phyloP scores from a whole-genome alignment of 495 filamentous ascomycete genomes.

The Pseudomonodictys pantanalensis region DNA sequence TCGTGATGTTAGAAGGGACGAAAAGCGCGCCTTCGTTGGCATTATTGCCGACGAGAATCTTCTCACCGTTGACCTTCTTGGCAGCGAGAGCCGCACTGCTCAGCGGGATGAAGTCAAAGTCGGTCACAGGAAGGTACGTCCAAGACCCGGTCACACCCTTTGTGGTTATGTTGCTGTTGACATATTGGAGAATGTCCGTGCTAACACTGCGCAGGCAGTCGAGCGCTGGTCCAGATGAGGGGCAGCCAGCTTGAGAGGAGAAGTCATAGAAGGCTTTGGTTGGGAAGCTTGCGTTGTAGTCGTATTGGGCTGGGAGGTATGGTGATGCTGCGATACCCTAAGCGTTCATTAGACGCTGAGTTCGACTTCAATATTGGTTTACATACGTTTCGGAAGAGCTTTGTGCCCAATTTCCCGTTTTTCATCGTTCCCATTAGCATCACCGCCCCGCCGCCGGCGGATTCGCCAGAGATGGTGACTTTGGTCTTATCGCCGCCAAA shows the following conservation, averaged over 20 bases:
- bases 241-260: constrained; percentile 4
- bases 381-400: constrained; percentile 4
- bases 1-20: constrained; percentile 6
- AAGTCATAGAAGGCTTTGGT: constrained; percentile 5
- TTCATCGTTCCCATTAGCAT: constrained; percentile 7
- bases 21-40: constrained; percentile 21
- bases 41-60: constrained; percentile 18
- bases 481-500: constrained; percentile 12
- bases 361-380: neutral
- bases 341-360: neutral
- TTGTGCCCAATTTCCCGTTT: constrained; percentile 1
- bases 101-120: neutral
- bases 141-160: neutral
- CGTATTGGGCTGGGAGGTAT: constrained; percentile 10
- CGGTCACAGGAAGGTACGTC: constrained; percentile 14
- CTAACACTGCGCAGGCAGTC: constrained; percentile 6
- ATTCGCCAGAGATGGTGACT: constrained; percentile 17
- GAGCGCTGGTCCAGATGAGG: neutral
- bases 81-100: neutral
- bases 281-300: constrained; percentile 4
- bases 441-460: constrained; percentile 3
- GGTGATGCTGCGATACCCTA: constrained; percentile 19
- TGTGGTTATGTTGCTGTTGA: neutral
- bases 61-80: constrained; percentile 8
- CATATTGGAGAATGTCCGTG: constrained; percentile 2